These are phyloP conservation scores for Pythium dissimile DNA, from an alignment of 352 stramenopile genomes.

Conservation along the genomic window DNA sequence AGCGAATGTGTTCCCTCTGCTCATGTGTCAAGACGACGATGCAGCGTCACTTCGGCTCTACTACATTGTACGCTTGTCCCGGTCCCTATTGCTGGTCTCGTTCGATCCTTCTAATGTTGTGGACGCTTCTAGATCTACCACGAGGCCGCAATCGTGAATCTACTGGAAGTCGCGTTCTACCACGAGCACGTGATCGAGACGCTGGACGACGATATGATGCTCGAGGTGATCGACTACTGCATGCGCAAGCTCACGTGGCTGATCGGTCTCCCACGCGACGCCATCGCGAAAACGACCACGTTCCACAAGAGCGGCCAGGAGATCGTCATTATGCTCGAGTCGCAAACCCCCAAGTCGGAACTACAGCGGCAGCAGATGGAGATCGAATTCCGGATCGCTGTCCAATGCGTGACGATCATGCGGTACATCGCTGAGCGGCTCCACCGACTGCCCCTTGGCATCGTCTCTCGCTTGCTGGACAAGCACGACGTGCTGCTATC, in stretches of 20 bases:
- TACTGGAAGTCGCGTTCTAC: slow-evolving; percentile 88
- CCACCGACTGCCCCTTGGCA: slow-evolving; percentile 77
- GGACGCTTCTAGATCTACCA: slow-evolving; percentile 68
- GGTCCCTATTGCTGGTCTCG: not conserved
- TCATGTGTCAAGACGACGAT: slow-evolving; percentile 47
- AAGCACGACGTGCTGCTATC: slow-evolving; percentile 95
- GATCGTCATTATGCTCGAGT: slow-evolving; percentile 57
- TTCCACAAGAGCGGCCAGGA: slow-evolving; percentile 75
- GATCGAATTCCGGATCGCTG: slow-evolving; percentile 83
- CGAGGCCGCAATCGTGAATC: slow-evolving; percentile 84
- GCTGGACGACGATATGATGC: slow-evolving; percentile 79
- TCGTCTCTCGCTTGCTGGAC: slow-evolving; percentile 92
- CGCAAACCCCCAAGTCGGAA: slow-evolving; percentile 51
- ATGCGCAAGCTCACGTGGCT: slow-evolving; percentile 89
- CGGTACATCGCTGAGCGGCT: slow-evolving; percentile 90
- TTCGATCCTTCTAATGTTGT: not conserved
- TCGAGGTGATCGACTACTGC: slow-evolving; percentile 95
- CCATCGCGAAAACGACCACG: slow-evolving; percentile 48
- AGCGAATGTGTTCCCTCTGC: slow-evolving; percentile 60
- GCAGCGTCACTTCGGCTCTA: slow-evolving; percentile 84
- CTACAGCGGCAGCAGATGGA: slow-evolving; percentile 73
- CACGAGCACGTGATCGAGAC: slow-evolving; percentile 88
- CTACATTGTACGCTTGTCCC: slow-evolving; percentile 77
- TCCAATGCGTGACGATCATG: slow-evolving; percentile 87
- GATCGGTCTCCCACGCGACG: slow-evolving; percentile 53